Base-by-base conservation (phyloP, 2,329 filamentous ascomycete genomes). In the Xylariaceae sp. region DNA sequence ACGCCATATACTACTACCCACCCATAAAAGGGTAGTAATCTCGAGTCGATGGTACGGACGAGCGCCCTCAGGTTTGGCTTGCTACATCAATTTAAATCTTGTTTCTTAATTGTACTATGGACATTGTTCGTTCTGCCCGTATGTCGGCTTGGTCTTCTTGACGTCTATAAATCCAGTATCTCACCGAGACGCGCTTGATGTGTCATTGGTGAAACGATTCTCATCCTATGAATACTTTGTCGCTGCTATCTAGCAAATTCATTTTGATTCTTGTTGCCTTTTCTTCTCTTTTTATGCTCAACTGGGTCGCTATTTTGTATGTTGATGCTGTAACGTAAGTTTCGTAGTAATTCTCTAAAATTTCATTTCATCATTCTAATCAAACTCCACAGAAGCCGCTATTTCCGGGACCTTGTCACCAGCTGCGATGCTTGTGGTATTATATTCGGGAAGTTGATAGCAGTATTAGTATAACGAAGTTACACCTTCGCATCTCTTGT, bases 101-200 rank as follows among this genome's bases (percentile, higher is more conserved):
- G n/a, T 30, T 33, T 33, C 26, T 58, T 18, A 52, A 48, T 58
- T 45, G 55, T 58, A 58, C 52, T 48, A 39, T 55, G 30, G 51
- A 56, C 43, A 46, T 40, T n/a, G 40, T 21, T 52, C 32, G 7
- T 24, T 46, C 41, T 35, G 45, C 50, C 41, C 43, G 50, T 24
- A 15, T 42, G 36, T 15, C 24, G 37, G 49, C 55, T 45, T 15
- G 16, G 24, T 43, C 41, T 23, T 43, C 11, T 33, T 43, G 43
- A 59, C 26, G 23, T 37, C 16, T 50, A 53, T 51, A 49, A 21
- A 41, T 47, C 57, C 57, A 60, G 13, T 49, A 27, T 44, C 51
- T 60, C 43, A 60, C 57, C 57, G 57, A 60, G 55, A 60, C 48
- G 51, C 47, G 54, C 57, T 46, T 57, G 20, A 11, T 30, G 42